These are phyloP conservation scores for Aspergillus pseudoterreus DNA, from an alignment of 2,329 filamentous ascomycete species.

Conservation along the genomic window DNA sequence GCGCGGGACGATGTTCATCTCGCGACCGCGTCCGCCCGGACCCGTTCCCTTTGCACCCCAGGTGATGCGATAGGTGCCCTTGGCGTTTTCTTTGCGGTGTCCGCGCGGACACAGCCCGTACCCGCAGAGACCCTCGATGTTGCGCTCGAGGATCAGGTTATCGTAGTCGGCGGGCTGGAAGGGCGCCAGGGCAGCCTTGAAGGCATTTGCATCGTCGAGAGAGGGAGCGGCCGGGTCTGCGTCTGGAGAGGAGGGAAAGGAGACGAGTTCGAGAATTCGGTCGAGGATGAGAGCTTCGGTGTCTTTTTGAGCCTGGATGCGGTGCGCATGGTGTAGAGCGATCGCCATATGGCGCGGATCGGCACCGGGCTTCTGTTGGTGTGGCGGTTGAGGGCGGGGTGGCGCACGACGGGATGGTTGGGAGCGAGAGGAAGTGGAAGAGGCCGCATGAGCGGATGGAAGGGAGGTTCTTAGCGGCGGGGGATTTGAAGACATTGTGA, in stretches of 20 bases:
- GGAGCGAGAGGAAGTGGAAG: conserved; percentile 36
- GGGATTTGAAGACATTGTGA: conserved; percentile 34
- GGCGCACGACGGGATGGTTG: conserved; percentile 29
- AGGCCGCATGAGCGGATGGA: conserved; percentile 36
- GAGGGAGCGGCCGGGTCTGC: conserved; percentile 53
- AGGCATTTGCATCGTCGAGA: conserved; percentile 58
- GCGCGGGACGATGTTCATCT: conserved; percentile 63
- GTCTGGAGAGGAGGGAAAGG: conserved; percentile 52
- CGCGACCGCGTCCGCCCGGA: conserved; percentile 47
- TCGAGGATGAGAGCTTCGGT: conserved; percentile 71
- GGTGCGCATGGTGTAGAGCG: conserved; percentile 75
- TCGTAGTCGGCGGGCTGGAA: conserved; percentile 92
- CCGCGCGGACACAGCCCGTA: conserved; percentile 72
- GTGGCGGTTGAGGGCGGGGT: conserved; percentile 21
- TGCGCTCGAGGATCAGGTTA: conserved; percentile 81
- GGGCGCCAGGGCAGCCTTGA: conserved; percentile 63
- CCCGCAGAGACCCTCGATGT: conserved; percentile 76
- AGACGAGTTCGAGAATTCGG: conserved; percentile 67
- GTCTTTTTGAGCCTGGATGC: conserved; percentile 78
- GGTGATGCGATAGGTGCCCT: conserved; percentile 67
- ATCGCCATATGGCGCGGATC: conserved; percentile 53
- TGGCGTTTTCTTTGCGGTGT: conserved; percentile 54
- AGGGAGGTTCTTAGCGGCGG: conserved; percentile 61
- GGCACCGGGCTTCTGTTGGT: conserved; percentile 36
- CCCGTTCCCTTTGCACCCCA: conserved; percentile 50